Evolutionary conservation across 768 basidiomycete genomes (phyloP).

Genomic region (Russula virescens): DNA sequence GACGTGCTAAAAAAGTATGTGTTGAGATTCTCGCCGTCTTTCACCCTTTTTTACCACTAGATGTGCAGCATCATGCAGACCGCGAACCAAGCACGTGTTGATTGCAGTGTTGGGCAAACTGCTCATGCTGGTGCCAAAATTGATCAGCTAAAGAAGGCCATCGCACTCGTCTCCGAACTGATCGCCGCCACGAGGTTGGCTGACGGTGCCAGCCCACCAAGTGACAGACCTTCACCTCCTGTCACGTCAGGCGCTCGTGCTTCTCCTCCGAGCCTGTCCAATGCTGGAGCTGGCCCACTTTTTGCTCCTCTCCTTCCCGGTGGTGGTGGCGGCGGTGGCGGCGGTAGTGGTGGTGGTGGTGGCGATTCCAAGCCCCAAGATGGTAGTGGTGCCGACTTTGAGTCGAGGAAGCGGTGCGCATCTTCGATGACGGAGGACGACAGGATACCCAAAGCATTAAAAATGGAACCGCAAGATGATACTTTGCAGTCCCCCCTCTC

Average conservation of each 20-base stretch:
- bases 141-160: constrained; percentile 50
- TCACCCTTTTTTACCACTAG: constrained; percentile 16
- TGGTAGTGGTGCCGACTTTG: constrained; percentile 34
- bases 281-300: constrained; percentile 11
- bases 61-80: constrained; percentile 52
- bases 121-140: constrained; percentile 46
- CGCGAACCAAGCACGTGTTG: constrained; percentile 50
- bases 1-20: constrained; percentile 52
- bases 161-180: constrained; percentile 49
- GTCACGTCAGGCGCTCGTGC: constrained; percentile 13
- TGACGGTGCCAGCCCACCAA: constrained; percentile 31
- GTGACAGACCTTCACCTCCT: constrained; percentile 25
- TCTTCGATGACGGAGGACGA: constrained; percentile 41
- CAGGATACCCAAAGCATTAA: constrained; percentile 42
- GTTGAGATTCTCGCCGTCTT: constrained; percentile 22
- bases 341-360: constrained; percentile 19
- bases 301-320: constrained; percentile 24
- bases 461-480: constrained; percentile 46
- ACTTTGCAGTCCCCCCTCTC: constrained; percentile 25
- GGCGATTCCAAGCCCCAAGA: constrained; percentile 28
- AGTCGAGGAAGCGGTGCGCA: constrained; percentile 47
- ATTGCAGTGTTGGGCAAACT: constrained; percentile 43
- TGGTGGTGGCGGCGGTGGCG: too few relatives aligned
- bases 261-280: constrained; percentile 21
- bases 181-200: constrained; percentile 41